Conservation (phyloP, 164 flowering plant genomes). For the Kingdonia uniflora region DNA sequence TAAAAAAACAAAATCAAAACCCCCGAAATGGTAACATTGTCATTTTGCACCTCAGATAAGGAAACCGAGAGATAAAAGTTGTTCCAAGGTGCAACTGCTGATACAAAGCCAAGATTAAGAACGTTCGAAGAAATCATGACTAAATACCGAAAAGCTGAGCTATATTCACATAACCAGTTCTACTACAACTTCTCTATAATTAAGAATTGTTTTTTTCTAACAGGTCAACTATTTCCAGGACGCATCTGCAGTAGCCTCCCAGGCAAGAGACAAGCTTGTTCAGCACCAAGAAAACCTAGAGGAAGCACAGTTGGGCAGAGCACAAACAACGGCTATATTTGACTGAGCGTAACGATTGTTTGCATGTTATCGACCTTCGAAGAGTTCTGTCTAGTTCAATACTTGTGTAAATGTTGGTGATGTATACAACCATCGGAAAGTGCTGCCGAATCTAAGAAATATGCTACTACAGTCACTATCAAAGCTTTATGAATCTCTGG, state of each 20-base stretch:
- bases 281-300: constrained; percentile 83
- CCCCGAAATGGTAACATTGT: background rate
- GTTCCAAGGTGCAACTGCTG: constrained; percentile 41
- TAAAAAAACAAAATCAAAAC: no score
- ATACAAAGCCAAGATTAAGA: constrained; percentile 56
- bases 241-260: constrained; percentile 62
- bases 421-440: no score
- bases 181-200: background rate
- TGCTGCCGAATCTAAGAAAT: no score
- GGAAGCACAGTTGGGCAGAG: no score
- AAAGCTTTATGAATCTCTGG: no score
- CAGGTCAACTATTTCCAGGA: constrained; percentile 37
- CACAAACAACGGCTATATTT: no score
- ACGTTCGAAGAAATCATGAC: constrained; percentile 75
- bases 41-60: constrained; percentile 29
- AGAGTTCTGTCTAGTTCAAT: no score
- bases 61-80: constrained; percentile 50
- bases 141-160: constrained; percentile 63
- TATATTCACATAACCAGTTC: constrained; percentile 14
- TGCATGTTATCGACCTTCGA: no score
- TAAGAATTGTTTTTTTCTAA: constrained; percentile 8
- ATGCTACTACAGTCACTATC: no score
- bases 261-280: constrained; percentile 66
- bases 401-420: no score
- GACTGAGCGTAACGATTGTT: no score